These are phyloP conservation scores for Tanozyma kutaoensis DNA, from an alignment of 805 yeast species.

Conservation along the genomic window DNA sequence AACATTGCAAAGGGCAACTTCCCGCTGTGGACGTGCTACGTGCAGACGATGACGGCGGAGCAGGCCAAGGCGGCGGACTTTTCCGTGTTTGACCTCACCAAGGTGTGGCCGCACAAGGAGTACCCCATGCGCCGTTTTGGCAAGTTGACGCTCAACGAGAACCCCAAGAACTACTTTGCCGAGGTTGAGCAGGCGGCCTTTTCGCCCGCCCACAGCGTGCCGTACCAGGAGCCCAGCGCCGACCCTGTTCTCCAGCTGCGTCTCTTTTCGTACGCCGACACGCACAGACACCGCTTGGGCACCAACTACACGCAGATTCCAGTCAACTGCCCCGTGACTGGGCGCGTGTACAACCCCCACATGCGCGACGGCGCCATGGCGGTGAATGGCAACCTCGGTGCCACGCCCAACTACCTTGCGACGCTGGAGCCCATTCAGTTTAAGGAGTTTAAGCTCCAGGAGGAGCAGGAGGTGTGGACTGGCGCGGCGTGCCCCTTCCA, in stretches of 20 bases:
- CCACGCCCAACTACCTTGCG: constrained; percentile 61
- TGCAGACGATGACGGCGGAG: constrained; percentile 78
- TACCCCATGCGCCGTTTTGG: constrained; percentile 85
- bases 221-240: constrained; percentile 70
- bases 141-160: constrained; percentile 63
- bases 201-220: constrained; percentile 76
- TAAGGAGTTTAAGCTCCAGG: constrained; percentile 32
- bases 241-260: constrained; percentile 79
- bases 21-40: constrained; percentile 78
- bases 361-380: constrained; percentile 74
- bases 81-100: constrained; percentile 82
- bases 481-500: constrained; percentile 80
- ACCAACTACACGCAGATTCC: constrained; percentile 75
- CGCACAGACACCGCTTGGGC: constrained; percentile 74
- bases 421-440: constrained; percentile 41
- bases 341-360: constrained; percentile 41
- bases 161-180: constrained; percentile 79
- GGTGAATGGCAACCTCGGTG: constrained; percentile 52
- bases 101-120: constrained; percentile 82
- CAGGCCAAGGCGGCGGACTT: constrained; percentile 66
- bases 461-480: constrained; percentile 67
- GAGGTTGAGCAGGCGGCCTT: constrained; percentile 81
- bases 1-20: constrained; percentile 63
- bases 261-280: constrained; percentile 73
- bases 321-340: constrained; percentile 66